phyloP scores from a whole-genome alignment of 2,329 filamentous ascomycete species.

The Anisogramma anomala region DNA sequence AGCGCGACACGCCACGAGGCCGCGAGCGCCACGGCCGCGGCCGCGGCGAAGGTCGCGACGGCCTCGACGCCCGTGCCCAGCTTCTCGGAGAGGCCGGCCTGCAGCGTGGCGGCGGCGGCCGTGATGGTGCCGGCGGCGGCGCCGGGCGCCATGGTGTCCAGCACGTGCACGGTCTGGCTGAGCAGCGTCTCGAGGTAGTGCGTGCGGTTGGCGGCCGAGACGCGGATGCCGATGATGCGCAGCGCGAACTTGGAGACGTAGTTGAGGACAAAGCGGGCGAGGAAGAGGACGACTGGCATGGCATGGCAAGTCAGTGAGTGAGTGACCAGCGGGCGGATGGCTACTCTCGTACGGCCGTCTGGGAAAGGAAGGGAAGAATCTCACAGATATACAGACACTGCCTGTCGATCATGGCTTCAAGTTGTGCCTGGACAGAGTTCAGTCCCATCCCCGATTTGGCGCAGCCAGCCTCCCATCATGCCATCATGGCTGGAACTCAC shows the following conservation, averaged over 20 bases:
- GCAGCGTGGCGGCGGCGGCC: slow-evolving; percentile 50
- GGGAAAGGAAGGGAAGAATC: background rate
- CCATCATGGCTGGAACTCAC: too few relatives aligned
- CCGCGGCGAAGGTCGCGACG: slow-evolving; percentile 37
- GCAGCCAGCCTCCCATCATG: too few relatives aligned
- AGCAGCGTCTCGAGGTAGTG: slow-evolving; percentile 55
- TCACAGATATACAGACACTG: slow-evolving; percentile 5
- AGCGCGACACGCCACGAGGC: slow-evolving; percentile 49
- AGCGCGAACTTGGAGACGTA: slow-evolving; percentile 38
- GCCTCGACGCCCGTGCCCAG: slow-evolving; percentile 48
- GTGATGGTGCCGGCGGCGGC: slow-evolving; percentile 53
- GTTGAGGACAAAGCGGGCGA: slow-evolving; percentile 3
- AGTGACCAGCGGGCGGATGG: too few relatives aligned
- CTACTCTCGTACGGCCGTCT: background rate
- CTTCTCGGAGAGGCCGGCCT: slow-evolving; percentile 54
- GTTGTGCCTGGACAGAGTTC: background rate
- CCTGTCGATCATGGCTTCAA: background rate
- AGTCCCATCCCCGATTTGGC: background rate
- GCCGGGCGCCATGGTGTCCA: slow-evolving; percentile 54
- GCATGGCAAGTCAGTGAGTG: background rate
- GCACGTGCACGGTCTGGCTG: slow-evolving; percentile 52
- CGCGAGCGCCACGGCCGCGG: slow-evolving; percentile 43
- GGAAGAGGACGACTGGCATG: slow-evolving; percentile 9
- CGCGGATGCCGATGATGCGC: slow-evolving; percentile 49
- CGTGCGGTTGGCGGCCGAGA: slow-evolving; percentile 50